Percentiles rank a stretch among this genome's conserved stretches.
Evolutionary conservation across 495 filamentous ascomycete genomes (phyloP).

Genomic region (Trichoderma parareesei): DNA sequence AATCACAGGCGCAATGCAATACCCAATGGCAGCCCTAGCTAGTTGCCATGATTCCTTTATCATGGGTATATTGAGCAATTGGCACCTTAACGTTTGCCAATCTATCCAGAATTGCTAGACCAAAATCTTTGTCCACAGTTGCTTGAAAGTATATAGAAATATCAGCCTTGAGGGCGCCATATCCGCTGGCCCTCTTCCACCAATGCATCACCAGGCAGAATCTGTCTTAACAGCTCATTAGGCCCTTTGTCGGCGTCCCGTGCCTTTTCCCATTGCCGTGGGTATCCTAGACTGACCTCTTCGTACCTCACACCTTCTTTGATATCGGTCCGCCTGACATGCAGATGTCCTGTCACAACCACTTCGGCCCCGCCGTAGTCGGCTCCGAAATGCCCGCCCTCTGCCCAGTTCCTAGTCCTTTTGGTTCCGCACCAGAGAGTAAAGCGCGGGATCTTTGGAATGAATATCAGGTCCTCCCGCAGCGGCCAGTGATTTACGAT

Average conservation of each 20-base stretch:
- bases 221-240: slow-evolving; percentile 26
- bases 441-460: slow-evolving; percentile 26
- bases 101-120: too few species aligned
- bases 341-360: slow-evolving; percentile 26
- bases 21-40: too few species aligned
- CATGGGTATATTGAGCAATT: too few species aligned
- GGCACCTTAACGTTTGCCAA: too few species aligned
- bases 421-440: slow-evolving; percentile 29
- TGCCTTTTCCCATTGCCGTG: slow-evolving; percentile 26
- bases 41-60: too few species aligned
- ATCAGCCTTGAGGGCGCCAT: slow-evolving; percentile 7
- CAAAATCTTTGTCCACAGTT: not conserved
- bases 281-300: slow-evolving; percentile 28
- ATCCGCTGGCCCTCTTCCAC: not conserved
- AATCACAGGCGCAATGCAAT: too few species aligned
- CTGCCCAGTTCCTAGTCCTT: slow-evolving; percentile 25
- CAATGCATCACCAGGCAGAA: slow-evolving; percentile 21
- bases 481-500: slow-evolving; percentile 29
- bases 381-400: slow-evolving; percentile 15
- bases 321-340: slow-evolving; percentile 28
- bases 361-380: slow-evolving; percentile 19
- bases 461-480: slow-evolving; percentile 27
- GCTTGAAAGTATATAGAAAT: not conserved
- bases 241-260: slow-evolving; percentile 18
- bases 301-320: slow-evolving; percentile 26